A percentile compares a stretch with the other conserved stretches of the same genome.
Evolutionary conservation across 768 basidiomycete genomes (phyloP).

Genomic region (Suillus occidentalis): DNA sequence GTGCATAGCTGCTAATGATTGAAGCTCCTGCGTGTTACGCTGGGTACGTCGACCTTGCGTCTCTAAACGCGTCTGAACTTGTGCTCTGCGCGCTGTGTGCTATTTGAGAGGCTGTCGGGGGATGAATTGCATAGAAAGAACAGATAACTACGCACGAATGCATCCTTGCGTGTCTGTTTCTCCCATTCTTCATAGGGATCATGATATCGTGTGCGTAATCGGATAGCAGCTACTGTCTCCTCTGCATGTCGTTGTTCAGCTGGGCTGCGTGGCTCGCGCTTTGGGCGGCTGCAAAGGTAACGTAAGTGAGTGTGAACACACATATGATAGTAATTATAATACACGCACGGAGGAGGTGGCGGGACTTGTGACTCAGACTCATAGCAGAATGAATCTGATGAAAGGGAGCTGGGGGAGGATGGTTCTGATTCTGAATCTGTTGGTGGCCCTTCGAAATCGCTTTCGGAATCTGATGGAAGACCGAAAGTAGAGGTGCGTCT

Average conservation of each 20-base stretch:
- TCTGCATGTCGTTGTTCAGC: slow-evolving; percentile 39
- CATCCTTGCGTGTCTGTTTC: slow-evolving; percentile 46
- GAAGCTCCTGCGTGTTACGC: slow-evolving; percentile 15
- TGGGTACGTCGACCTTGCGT: slow-evolving; percentile 17
- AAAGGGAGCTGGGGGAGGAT: slow-evolving; percentile 25
- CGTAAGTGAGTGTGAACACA: background rate
- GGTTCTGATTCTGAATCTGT: slow-evolving; percentile 39
- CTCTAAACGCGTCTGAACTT: slow-evolving; percentile 20
- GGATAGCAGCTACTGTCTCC: slow-evolving; percentile 48
- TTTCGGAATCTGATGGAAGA: slow-evolving; percentile 49
- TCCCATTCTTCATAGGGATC: slow-evolving; percentile 55
- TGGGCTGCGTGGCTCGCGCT: slow-evolving; percentile 22
- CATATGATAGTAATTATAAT: slow-evolving; percentile 4
- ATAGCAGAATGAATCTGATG: slow-evolving; percentile 41
- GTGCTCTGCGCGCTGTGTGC: slow-evolving; percentile 40
- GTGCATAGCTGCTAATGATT: slow-evolving; percentile 41
- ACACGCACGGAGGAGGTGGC: slow-evolving; percentile 34
- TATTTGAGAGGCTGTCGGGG: slow-evolving; percentile 15
- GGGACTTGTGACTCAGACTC: slow-evolving; percentile 46
- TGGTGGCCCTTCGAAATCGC: slow-evolving; percentile 29
- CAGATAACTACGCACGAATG: slow-evolving; percentile 36
- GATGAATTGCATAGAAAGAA: background rate
- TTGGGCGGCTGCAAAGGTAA: slow-evolving; percentile 18
- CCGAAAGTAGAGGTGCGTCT: slow-evolving; percentile 51
- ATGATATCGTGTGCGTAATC: slow-evolving; percentile 40